Evolutionary conservation across 805 yeast species (phyloP), one percentile per base, ranked within the genome.

Genomic region (Pichia pseudocactophila): DNA sequence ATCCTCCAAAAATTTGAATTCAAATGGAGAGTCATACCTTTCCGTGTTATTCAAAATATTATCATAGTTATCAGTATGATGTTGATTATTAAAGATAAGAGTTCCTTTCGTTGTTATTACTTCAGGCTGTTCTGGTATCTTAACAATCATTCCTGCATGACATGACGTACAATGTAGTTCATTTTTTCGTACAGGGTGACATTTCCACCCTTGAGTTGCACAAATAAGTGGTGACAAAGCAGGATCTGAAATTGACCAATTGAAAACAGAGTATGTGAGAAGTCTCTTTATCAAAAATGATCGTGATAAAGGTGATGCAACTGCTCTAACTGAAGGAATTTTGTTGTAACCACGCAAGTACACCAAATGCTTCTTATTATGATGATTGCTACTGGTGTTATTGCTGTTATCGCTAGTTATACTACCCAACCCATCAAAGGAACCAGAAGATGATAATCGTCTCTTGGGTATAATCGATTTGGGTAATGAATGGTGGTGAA

Each of bases 171-270:
- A 67, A 34, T 48, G 50, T 3, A 67, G 42, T 37, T 57, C 61
- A 42, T 67, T 64, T 36, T 53, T 60, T 25, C 57, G 44, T 3
- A 42, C 45, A 10, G 58, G 50, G 13, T 66, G 67, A 46, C 75
- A 70, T 39, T 53, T 57, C 82, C 82, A 77, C 2, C 82, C 82
- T 41, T 69, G 62, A 18, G 70, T 50, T 1, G 78, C 68, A 50
- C 78, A 71, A 26, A 54, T 63, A 28, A 77, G 57, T 40, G 78
- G 79, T 6, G 62, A 70, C 22, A 76, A 53, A 5, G 42, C 43
- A 7, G 40, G 20, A 37, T 52, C 53, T 3, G 52, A 51, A 12
- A 73, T 49, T 13, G 61, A 56, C 82, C 82, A 77, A 51, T 70
- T 70, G 30, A 69, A 50, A 2, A 70, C 62, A 8, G 63, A 64